Evolutionary conservation across 2,329 filamentous ascomycete species (phyloP), one percentile per base, ranked within the genome.

Genomic region (Chrysoporthe deuterocubensis): DNA sequence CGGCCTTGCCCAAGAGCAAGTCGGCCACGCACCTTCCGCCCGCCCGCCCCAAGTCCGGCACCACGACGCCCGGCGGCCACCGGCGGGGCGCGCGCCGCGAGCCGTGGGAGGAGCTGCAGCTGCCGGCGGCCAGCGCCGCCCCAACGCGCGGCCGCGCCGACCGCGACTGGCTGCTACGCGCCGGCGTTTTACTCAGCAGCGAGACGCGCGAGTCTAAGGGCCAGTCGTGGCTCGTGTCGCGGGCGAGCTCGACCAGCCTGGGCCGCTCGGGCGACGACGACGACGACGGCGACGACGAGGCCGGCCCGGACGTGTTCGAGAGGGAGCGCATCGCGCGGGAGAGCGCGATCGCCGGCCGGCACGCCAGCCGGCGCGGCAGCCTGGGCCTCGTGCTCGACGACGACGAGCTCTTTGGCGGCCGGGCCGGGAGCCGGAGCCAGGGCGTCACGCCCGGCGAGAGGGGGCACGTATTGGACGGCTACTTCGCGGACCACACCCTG

Each of bases 161-260:
- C 72, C 86, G 85, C 67, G 89, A 90, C 77, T 92, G 89, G 89
- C 79, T 92, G 58, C 80, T 90, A 34, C 84, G 89, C 42, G 85
- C 88, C 0, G 89, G 89, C 59, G 87, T 87, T 7, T 75, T 89
- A 59, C 85, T 92, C 72, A 85, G 85, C 67, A 84, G 83, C 63
- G 87, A 89, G 74, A 82, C 88, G 21, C 82, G 89, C 67, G 89
- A 92, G 74, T 89, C 82, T 73, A 91, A 91, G 77, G 90, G 90
- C 16, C 89, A 92, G 76, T 80, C 85, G 16, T 92, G 90, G 90
- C 83, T 92, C 26, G 81, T 87, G n/a, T 87, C 88, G 34, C 83
- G 88, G 59, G 87, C 85, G 65, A 90, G 87, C 75, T 90, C 88
- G 1, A 91, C 88, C 9, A 89, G 85, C 73, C 81, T 91, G 21